phyloP scores from a whole-genome alignment of 1,139 yeast genomes.

The Lodderomyces jiufengensis region DNA sequence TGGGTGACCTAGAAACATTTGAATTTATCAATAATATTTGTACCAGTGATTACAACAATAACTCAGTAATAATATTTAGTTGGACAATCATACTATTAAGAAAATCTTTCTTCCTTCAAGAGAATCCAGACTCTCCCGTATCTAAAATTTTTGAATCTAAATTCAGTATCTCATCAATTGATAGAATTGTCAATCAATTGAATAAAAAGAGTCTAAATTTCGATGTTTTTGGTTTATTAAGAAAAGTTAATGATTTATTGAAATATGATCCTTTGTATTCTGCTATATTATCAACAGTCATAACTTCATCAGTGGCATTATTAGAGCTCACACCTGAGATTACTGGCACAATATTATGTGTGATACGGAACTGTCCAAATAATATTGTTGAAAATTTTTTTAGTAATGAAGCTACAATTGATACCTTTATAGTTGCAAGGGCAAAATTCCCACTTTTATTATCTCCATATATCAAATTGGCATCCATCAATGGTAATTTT shows the following conservation, averaged over 20 bases:
- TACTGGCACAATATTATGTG: slow-evolving; percentile 47
- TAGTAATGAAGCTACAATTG: slow-evolving; percentile 49
- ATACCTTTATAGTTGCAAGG: slow-evolving; percentile 55
- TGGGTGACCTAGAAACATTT: slow-evolving; percentile 43
- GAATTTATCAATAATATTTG: slow-evolving; percentile 35
- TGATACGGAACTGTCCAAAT: slow-evolving; percentile 54
- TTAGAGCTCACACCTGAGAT: slow-evolving; percentile 55
- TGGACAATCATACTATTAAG: slow-evolving; percentile 70
- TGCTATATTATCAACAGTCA: slow-evolving; percentile 56
- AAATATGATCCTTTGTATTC: slow-evolving; percentile 53
- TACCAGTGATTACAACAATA: slow-evolving; percentile 25
- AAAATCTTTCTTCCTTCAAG: slow-evolving; percentile 48
- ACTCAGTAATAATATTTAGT: slow-evolving; percentile 55
- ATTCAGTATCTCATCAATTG: slow-evolving; percentile 14
- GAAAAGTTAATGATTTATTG: slow-evolving; percentile 38
- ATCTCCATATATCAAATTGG: slow-evolving; percentile 57
- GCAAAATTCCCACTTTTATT: slow-evolving; percentile 76
- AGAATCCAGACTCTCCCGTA: slow-evolving; percentile 17
- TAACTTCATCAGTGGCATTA: slow-evolving; percentile 61
- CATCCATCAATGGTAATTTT: slow-evolving; percentile 60
- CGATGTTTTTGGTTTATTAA: slow-evolving; percentile 46
- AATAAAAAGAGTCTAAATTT: slow-evolving; percentile 45
- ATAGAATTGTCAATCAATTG: slow-evolving; percentile 25
- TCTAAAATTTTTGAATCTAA: slow-evolving; percentile 13
- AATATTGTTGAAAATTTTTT: slow-evolving; percentile 58